phyloP scores from a whole-genome alignment of 1,139 yeast genomes.

The Lodderomyces theae region DNA sequence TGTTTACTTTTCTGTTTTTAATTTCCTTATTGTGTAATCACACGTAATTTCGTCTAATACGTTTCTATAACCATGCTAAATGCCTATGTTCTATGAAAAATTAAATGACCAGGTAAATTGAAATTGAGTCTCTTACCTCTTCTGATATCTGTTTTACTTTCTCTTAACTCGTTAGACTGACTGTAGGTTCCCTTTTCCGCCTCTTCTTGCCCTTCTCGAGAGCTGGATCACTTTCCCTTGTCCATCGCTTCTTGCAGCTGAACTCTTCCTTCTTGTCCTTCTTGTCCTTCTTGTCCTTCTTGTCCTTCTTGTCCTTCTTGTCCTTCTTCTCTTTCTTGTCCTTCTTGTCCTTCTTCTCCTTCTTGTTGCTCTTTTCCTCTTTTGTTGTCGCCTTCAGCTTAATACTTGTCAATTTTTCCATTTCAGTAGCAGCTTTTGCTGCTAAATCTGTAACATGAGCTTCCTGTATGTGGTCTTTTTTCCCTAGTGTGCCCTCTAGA shows the following conservation, averaged over 20 bases:
- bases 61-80: no score
- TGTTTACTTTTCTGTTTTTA: no score
- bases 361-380: conserved; percentile 17
- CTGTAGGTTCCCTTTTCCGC: conserved; percentile 7
- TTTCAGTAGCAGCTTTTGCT: conserved; percentile 12
- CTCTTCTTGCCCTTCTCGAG: conserved; percentile 13
- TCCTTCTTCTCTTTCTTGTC: conserved; percentile 14
- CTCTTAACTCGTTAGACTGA: no score
- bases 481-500: conserved; percentile 70
- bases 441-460: conserved; percentile 17
- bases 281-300: conserved; percentile 15
- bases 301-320: conserved; percentile 10
- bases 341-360: conserved; percentile 14
- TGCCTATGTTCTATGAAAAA: no score
- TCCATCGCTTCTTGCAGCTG: conserved; percentile 15
- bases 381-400: conserved; percentile 16
- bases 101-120: no score
- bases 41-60: no score
- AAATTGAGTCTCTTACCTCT: no score
- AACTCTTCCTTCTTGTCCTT: conserved; percentile 14
- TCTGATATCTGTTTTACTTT: no score
- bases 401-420: conserved; percentile 14
- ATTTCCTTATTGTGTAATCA: no score
- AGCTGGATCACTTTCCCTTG: conserved; percentile 16
- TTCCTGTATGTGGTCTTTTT: conserved; percentile 22